Percentiles rank a stretch among this genome's conserved stretches.
phyloP scores from a whole-genome alignment of 805 yeast species.

The Kregervanrija fluxuum region DNA sequence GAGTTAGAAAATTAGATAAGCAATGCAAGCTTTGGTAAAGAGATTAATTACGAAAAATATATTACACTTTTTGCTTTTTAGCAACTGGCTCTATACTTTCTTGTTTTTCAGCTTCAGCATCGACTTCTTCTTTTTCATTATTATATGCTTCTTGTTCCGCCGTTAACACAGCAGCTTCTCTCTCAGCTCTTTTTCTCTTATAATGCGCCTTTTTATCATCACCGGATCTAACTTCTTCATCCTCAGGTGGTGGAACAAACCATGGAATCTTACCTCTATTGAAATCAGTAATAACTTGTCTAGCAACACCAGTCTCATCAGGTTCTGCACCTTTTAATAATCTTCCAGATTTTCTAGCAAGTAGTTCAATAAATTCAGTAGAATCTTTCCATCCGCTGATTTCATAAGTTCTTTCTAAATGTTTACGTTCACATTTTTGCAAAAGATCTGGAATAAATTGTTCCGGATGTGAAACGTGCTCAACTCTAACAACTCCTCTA shows the following conservation, averaged over 20 bases:
- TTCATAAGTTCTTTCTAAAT: conserved; percentile 92
- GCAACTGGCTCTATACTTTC: conserved; percentile 21
- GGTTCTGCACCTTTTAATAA: conserved; percentile 96
- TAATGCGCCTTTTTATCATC: conserved; percentile 43
- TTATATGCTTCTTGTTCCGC: conserved; percentile 18
- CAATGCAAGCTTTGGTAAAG: neutral
- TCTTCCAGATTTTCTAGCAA: conserved; percentile 91
- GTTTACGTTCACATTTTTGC: conserved; percentile 78
- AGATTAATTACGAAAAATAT: conserved; percentile 3
- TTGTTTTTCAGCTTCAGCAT: conserved; percentile 19
- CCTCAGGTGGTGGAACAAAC: conserved; percentile 92
- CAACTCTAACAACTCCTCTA: conserved; percentile 98
- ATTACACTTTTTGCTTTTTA: conserved; percentile 16
- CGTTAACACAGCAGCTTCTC: conserved; percentile 28
- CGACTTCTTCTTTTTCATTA: conserved; percentile 14
- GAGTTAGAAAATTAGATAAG: neutral
- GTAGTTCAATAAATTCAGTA: conserved; percentile 77
- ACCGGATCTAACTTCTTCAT: conserved; percentile 48
- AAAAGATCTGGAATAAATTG: conserved; percentile 87
- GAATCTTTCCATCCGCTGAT: conserved; percentile 80
- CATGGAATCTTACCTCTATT: conserved; percentile 97
- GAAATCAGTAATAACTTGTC: conserved; percentile 85
- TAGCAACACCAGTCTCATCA: conserved; percentile 88
- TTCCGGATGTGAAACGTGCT: conserved; percentile 91
- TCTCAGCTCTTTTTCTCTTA: conserved; percentile 47